Base-by-base conservation (phyloP, 495 filamentous ascomycete genomes). In the Xylaria palmicola region DNA sequence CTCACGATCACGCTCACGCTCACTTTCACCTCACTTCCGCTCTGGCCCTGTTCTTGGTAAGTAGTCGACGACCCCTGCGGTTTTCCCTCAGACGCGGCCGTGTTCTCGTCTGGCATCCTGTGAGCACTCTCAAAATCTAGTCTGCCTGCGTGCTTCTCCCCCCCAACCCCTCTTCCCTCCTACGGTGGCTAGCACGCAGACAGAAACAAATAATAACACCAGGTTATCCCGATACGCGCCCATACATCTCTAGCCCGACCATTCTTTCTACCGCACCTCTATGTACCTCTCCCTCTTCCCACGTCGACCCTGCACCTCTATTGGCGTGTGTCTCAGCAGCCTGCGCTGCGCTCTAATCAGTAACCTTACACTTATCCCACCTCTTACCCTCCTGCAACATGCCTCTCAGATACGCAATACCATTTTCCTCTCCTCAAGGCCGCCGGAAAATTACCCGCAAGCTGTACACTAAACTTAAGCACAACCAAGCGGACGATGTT, bases 31-130 rank as follows among this genome's bases (percentile, higher is more conserved):
- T 65, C 55, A 29, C 50, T 60, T 59, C 62, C 30, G 8, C n/a
- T 39, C 50, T 55, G 53, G 37, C 30, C 32, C 34, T 24, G 40
- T 56, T 69, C 67, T 68, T 68, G 67, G 69, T 59, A 62, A 56
- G 69, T 72, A 13, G 40, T 44, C 34, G 26, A 17, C n/a, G n/a
- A n/a, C n/a, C n/a, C n/a, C n/a, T n/a, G n/a, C n/a, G n/a, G n/a
- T n/a, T n/a, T n/a, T n/a, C n/a, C n/a, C n/a, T n/a, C n/a, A n/a
- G n/a, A n/a, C n/a, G n/a, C n/a, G n/a, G n/a, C n/a, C n/a, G n/a
- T n/a, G n/a, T n/a, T n/a, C n/a, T n/a, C n/a, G 12, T 15, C 37
- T 40, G 10, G 3, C 41, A 44, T 19, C 13, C 17, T 5, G 22
- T 19, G 17, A 20, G 17, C 22, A 4, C 41, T 20, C 41, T 10